These are phyloP conservation scores for Dicorynia guianensis DNA, from an alignment of 306 rosid species.

Conservation along the genomic window DNA sequence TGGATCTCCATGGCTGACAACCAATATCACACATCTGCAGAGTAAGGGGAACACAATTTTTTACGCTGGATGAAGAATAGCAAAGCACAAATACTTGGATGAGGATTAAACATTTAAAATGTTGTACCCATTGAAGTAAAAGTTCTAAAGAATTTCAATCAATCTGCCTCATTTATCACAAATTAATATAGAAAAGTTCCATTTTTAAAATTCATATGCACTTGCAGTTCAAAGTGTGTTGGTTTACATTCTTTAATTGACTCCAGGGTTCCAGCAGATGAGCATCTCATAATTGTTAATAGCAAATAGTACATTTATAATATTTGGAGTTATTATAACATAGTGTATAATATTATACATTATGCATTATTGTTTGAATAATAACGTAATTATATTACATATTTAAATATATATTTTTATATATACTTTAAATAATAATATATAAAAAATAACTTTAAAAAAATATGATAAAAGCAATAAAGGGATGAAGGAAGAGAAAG, in stretches of 20 bases:
- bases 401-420: too few species aligned
- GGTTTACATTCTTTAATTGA: constrained; percentile 11
- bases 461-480: too few species aligned
- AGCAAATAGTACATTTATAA: too few species aligned
- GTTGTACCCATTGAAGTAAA: neutral
- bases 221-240: neutral
- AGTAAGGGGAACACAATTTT: constrained; percentile 12
- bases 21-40: constrained; percentile 73
- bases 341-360: too few species aligned
- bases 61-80: neutral
- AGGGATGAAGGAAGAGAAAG: too few species aligned
- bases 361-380: too few species aligned
- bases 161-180: constrained; percentile 14
- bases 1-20: constrained; percentile 90
- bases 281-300: too few species aligned
- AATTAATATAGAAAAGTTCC: neutral
- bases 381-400: too few species aligned
- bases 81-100: too few species aligned
- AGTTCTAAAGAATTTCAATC: neutral
- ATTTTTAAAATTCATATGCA: constrained; percentile 5
- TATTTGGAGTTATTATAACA: too few species aligned
- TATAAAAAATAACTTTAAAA: too few species aligned
- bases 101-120: neutral
- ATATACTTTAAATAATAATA: too few species aligned
- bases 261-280: neutral